Evolutionary conservation across 306 rosid species (phyloP).

Genomic region (Herpetospermum pedunculosum): DNA sequence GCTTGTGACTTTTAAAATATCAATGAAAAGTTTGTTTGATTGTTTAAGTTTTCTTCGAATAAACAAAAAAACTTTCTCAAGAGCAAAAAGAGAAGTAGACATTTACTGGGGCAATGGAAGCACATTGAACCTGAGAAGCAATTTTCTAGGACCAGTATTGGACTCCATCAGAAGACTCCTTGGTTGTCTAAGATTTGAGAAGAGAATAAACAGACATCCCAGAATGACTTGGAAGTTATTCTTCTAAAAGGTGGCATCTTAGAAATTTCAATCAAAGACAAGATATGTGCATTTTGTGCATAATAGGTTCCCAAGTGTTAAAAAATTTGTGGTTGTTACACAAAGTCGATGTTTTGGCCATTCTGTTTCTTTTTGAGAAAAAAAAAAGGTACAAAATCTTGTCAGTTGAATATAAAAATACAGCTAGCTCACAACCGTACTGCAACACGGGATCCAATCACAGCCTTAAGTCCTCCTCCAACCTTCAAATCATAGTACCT

Average conservation of each 20-base stretch:
- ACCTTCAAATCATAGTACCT: constrained; percentile 97
- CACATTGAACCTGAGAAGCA: neutral
- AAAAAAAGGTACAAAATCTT: neutral
- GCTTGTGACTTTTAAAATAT: neutral
- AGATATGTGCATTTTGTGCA: neutral
- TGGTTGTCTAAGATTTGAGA: neutral
- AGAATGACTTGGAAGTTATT: constrained; percentile 1
- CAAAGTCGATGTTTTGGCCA: neutral
- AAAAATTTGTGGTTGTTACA: neutral
- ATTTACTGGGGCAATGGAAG: neutral
- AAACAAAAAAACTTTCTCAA: neutral
- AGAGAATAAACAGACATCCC: neutral
- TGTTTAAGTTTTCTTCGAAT: neutral
- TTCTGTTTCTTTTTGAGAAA: neutral
- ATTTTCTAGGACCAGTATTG: neutral
- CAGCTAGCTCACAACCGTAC: constrained; percentile 75
- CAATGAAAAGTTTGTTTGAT: neutral
- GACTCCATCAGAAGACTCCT: neutral
- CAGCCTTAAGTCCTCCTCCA: constrained; percentile 76
- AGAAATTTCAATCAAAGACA: neutral
- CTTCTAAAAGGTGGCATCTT: constrained; percentile 1
- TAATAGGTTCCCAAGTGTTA: neutral
- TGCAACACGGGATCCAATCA: constrained; percentile 93
- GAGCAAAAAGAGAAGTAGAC: neutral
- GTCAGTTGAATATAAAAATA: constrained; percentile 18